phyloP scores from a whole-genome alignment of 2,329 filamentous ascomycete genomes.

The Sphaceloma murrayae region DNA sequence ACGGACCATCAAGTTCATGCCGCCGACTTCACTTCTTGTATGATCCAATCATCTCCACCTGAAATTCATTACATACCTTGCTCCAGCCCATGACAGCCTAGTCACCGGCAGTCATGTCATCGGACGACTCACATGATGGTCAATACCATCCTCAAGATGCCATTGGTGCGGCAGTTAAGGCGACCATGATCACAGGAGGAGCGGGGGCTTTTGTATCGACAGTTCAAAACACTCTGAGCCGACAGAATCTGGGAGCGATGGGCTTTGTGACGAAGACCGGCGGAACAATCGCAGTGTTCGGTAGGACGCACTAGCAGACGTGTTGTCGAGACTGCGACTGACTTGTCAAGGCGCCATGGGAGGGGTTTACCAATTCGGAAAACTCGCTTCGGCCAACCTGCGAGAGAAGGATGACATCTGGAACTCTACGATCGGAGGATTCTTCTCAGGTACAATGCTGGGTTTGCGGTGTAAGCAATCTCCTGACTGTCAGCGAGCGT shows the following conservation, averaged over 20 bases:
- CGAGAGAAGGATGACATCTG: conserved; percentile 72
- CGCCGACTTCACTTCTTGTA: conserved; percentile 15
- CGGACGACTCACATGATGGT: conserved; percentile 34
- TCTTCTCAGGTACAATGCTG: conserved; percentile 61
- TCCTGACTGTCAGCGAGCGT: neutral
- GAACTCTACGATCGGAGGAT: conserved; percentile 67
- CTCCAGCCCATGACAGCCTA: conserved; percentile 15
- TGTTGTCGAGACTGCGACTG: no score
- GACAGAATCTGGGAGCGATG: conserved; percentile 69
- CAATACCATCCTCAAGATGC: conserved; percentile 66
- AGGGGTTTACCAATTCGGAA: conserved; percentile 68
- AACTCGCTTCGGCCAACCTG: conserved; percentile 69
- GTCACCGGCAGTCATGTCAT: conserved; percentile 17
- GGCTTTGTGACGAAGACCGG: conserved; percentile 74
- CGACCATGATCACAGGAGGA: conserved; percentile 54
- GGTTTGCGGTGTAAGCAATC: conserved; percentile 59
- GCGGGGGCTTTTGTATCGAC: conserved; percentile 64
- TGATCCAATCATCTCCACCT: conserved; percentile 5
- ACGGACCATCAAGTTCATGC: conserved; percentile 12
- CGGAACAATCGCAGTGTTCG: conserved; percentile 58
- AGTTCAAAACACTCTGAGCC: conserved; percentile 77
- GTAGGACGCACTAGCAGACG: conserved; percentile 44
- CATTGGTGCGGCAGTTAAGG: conserved; percentile 55
- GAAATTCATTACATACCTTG: conserved; percentile 18
- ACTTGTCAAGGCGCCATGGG: conserved; percentile 54